A percentile compares a stretch with the other conserved stretches of the same genome.
Evolutionary conservation across 2,329 filamentous ascomycete species (phyloP).

Genomic region (Huntiella savannae): DNA sequence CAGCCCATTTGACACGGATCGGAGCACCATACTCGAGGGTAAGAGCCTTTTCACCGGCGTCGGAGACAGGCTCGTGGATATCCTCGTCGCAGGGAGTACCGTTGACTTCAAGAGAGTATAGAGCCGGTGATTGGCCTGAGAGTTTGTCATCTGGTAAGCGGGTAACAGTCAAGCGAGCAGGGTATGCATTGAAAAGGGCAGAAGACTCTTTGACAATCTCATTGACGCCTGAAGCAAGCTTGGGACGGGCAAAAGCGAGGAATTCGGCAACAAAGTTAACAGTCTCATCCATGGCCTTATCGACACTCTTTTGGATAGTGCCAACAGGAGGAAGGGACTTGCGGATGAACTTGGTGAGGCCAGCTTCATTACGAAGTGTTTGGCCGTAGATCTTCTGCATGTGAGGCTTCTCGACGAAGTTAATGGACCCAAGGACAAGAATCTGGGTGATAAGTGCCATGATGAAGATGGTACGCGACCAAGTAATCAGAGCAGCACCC

Average conservation of each 20-base stretch:
- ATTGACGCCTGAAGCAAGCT: slow-evolving; percentile 67
- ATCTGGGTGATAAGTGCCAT: slow-evolving; percentile 74
- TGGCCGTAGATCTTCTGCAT: slow-evolving; percentile 95
- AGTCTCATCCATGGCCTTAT: slow-evolving; percentile 70
- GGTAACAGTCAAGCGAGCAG: slow-evolving; percentile 67
- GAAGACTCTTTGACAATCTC: slow-evolving; percentile 77
- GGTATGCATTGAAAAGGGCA: slow-evolving; percentile 74
- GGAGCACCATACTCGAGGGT: slow-evolving; percentile 79
- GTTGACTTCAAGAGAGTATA: slow-evolving; percentile 61
- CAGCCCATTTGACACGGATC: slow-evolving; percentile 77
- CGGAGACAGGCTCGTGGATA: slow-evolving; percentile 17
- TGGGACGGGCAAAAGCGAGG: slow-evolving; percentile 67
- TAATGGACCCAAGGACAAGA: slow-evolving; percentile 70
- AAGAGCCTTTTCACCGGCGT: slow-evolving; percentile 40
- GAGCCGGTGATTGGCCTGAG: slow-evolving; percentile 56
- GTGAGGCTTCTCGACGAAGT: slow-evolving; percentile 85
- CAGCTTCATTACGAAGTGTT: slow-evolving; percentile 67
- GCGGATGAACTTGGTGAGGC: slow-evolving; percentile 78
- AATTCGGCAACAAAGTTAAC: slow-evolving; percentile 83
- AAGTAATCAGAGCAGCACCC: slow-evolving; percentile 85
- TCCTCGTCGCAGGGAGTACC: slow-evolving; percentile 37
- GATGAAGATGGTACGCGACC: slow-evolving; percentile 70
- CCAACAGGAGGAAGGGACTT: slow-evolving; percentile 61
- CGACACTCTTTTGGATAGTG: slow-evolving; percentile 68
- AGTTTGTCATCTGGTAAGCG: slow-evolving; percentile 54